Evolutionary conservation across 2,329 filamentous ascomycete species (phyloP).

Genomic region (Pseudogymnoascus sp.): DNA sequence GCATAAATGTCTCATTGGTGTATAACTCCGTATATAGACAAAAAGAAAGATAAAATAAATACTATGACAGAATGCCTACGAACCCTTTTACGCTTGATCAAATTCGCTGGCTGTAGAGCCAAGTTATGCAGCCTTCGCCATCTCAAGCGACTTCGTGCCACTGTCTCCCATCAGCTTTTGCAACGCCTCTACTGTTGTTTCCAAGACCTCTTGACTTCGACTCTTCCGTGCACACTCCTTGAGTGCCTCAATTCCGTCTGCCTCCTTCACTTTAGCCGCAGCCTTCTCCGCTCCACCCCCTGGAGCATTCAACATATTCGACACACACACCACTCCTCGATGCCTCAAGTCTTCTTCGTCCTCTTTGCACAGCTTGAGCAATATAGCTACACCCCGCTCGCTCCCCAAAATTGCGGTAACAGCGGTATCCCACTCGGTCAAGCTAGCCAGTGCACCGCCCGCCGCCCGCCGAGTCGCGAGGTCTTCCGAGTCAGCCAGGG

Average conservation of each 20-base stretch:
- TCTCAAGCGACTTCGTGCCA: not conserved
- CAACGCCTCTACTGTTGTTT: constrained; percentile 62
- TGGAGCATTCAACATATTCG: constrained; percentile 62
- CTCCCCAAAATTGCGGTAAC: constrained; percentile 59
- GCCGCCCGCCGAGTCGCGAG: constrained; percentile 71
- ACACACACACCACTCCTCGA: constrained; percentile 66
- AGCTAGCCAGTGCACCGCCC: constrained; percentile 76
- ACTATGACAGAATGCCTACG: not conserved
- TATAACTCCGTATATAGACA: constrained; percentile 6
- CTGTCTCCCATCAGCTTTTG: constrained; percentile 39
- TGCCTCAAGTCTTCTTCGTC: constrained; percentile 59
- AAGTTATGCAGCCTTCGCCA: not conserved
- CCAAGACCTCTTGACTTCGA: constrained; percentile 59
- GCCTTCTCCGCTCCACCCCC: constrained; percentile 57
- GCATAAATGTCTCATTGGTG: not conserved
- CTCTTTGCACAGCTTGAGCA: constrained; percentile 75
- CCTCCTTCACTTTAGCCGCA: constrained; percentile 49
- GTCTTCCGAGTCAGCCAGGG: constrained; percentile 81
- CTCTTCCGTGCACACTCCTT: constrained; percentile 63
- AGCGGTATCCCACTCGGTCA: constrained; percentile 70
- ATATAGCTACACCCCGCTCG: constrained; percentile 62
- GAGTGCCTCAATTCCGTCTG: constrained; percentile 58
- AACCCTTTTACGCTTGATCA: not conserved
- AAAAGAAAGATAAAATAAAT: not conserved
- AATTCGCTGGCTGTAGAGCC: not conserved